Conservation (phyloP, 495 filamentous ascomycete species). For the Trichocladium uniseriatum region DNA sequence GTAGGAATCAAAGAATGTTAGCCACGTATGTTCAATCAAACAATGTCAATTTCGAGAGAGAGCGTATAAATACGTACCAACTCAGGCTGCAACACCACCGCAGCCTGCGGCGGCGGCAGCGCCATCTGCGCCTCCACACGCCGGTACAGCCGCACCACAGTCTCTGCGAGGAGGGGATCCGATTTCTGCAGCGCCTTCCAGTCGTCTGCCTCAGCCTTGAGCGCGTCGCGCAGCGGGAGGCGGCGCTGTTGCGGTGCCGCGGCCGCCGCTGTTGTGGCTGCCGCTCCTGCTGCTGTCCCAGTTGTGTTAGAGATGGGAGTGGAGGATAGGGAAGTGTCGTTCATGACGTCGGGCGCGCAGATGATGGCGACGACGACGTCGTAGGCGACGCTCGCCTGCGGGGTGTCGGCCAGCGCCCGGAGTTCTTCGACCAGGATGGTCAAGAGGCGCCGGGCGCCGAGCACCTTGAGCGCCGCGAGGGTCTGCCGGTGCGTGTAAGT, state of each 20-base stretch:
- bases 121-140: slow-evolving; percentile 57
- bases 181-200: slow-evolving; percentile 52
- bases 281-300: slow-evolving; percentile 1
- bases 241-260: slow-evolving; percentile 22
- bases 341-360: slow-evolving; percentile 53
- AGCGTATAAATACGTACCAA: no score
- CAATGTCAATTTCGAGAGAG: no score
- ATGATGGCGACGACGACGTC: slow-evolving; percentile 68
- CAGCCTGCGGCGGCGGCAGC: slow-evolving; percentile 19
- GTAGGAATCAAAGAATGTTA: no score
- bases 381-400: slow-evolving; percentile 54
- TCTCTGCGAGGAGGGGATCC: slow-evolving; percentile 54
- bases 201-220: slow-evolving; percentile 54
- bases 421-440: slow-evolving; percentile 60
- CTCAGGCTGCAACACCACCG: slow-evolving; percentile 17
- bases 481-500: slow-evolving; percentile 75
- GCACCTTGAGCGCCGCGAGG: slow-evolving; percentile 53
- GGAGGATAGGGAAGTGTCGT: slow-evolving; percentile 35
- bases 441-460: slow-evolving; percentile 58
- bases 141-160: slow-evolving; percentile 64
- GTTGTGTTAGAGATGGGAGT: not conserved
- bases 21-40: no score
- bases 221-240: slow-evolving; percentile 55
- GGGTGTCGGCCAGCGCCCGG: slow-evolving; percentile 38
- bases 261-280: slow-evolving; percentile 7